Percentiles rank a stretch among this genome's conserved stretches.
These are phyloP conservation scores for Cryptococcus deneoformans DNA, from an alignment of 1,284 basidiomycete species.

Conservation along the genomic window DNA sequence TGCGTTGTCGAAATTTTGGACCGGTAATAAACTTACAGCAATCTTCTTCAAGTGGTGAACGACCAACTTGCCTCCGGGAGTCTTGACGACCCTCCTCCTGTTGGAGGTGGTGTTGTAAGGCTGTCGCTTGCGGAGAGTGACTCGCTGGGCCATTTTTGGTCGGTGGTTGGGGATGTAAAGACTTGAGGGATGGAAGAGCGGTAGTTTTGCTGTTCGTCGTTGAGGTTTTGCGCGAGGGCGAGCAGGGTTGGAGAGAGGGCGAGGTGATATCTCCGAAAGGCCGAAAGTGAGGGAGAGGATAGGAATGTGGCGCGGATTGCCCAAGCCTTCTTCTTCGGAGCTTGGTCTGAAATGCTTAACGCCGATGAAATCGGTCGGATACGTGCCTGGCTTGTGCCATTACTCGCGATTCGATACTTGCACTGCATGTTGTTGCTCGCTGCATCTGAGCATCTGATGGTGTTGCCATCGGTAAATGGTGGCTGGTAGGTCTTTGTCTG, in stretches of 20 bases:
- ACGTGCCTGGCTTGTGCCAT: no score
- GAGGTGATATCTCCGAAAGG: no score
- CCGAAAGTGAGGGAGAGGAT: no score
- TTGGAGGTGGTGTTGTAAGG: constrained; percentile 99
- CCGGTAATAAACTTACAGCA: constrained; percentile 39
- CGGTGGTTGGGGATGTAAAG: background rate
- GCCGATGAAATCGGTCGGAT: no score
- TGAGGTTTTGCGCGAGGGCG: background rate
- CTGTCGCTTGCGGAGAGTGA: constrained; percentile 97
- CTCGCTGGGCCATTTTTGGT: constrained; percentile 93
- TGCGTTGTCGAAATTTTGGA: background rate
- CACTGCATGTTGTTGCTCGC: no score
- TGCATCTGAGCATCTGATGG: no score
- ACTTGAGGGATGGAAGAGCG: constrained; percentile 4
- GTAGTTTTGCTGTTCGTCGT: background rate
- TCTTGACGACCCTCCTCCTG: constrained; percentile 94
- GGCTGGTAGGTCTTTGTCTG: no score
- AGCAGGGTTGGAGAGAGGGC: background rate
- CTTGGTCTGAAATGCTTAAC: no score
- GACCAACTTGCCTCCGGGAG: constrained; percentile 60
- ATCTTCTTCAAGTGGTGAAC: constrained; percentile 54
- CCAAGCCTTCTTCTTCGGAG: no score
- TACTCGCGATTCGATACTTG: no score
- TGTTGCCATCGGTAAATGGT: no score
- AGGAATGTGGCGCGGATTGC: no score